Evolutionary conservation across 441 rosid genomes (phyloP), one percentile per base, ranked within the genome.

Genomic region (Croton setiger): DNA sequence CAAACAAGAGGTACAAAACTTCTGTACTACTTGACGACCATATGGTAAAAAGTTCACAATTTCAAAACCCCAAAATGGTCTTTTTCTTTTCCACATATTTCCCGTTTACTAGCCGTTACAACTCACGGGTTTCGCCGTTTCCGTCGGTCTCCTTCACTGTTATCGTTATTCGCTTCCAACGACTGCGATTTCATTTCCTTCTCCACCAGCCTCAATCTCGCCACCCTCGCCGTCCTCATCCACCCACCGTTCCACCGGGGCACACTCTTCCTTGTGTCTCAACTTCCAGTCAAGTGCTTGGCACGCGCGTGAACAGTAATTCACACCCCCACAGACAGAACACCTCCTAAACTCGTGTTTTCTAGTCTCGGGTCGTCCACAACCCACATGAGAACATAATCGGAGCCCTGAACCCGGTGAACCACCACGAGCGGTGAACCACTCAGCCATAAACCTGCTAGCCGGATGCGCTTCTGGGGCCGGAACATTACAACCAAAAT

Each of bases 271-370:
- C 67, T 90, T 93, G 66, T 93, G 98, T 13, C 96, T 82, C 35
- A 87, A 81, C 75, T 93, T 93, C 98, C 98, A 93, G 63, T 93
- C 98, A 7, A 93, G 87, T 48, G 98, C 97, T 45, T 93, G 98
- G 66, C 98, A 93, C 5, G 97, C 98, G 72, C 98, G 94, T 51
- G 98, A 93, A 17, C 98, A 93, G 61, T 93, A 93, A 76, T 91
- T 91, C 56, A 93, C 98, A 0, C 84, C 88, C 3, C 98, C 97
- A 45, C 98, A 93, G 4, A 93, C 94, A 3, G 98, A 93, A 70
- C 98, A 93, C 61, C 98, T 71, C 60, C 98, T 76, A 6, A 91
- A 93, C 86, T 93, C 98, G 72, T 89, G 98, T 45, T 84, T 85
- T 77, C 97, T 84, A 44, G 96, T 88, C 83, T 93, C 98, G 67